These are phyloP conservation scores for Psilocybe cubensis DNA, from an alignment of 768 basidiomycete species.

Conservation along the genomic window DNA sequence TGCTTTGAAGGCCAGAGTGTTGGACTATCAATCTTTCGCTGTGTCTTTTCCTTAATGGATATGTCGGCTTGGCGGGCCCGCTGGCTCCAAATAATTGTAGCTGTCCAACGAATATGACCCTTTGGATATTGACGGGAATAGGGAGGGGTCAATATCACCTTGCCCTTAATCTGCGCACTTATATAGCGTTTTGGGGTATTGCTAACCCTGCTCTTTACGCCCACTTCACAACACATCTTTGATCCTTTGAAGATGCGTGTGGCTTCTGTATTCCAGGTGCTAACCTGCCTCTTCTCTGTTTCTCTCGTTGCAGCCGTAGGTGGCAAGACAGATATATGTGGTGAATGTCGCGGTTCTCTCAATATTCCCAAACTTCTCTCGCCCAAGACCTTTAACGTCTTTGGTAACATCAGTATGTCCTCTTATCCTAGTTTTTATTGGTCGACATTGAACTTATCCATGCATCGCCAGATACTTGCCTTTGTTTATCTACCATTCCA, in stretches of 20 bases:
- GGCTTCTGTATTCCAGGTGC: not conserved
- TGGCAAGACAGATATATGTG: conserved; percentile 38
- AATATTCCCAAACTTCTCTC: conserved; percentile 25
- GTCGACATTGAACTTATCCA: not conserved
- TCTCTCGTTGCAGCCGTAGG: not conserved
- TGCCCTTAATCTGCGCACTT: not conserved
- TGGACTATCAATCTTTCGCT: not conserved
- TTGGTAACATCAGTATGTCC: conserved; percentile 36
- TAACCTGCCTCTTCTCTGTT: not conserved
- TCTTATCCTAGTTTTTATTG: not conserved
- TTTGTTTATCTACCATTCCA: conserved; percentile 45
- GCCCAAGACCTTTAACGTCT: conserved; percentile 22
- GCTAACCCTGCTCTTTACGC: not conserved
- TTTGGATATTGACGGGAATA: not conserved
- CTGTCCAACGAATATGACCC: not conserved
- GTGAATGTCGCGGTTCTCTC: conserved; percentile 34
- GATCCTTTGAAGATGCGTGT: not conserved
- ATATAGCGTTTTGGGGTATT: not conserved
- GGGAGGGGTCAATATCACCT: not conserved
- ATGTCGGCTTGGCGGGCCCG: not conserved
- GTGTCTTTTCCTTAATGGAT: not conserved
- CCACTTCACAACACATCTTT: not conserved
- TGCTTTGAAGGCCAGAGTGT: not conserved
- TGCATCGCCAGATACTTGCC: conserved; percentile 37
- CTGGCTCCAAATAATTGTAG: not conserved